Conservation (phyloP, 345 rosid species). For the Passiflora organensis region DNA sequence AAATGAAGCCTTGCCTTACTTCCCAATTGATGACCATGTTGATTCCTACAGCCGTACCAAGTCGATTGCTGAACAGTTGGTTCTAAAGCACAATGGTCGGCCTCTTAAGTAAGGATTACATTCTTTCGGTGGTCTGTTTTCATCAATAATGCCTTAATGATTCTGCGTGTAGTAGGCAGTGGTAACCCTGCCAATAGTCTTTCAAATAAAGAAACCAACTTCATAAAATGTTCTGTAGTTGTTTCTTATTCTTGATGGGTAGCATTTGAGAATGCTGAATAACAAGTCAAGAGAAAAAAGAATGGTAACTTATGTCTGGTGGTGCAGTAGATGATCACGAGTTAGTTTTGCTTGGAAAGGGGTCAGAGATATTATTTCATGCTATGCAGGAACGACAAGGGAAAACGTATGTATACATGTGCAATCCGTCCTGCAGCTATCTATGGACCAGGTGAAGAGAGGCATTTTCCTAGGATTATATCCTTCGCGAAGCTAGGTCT, state of each 20-base stretch:
- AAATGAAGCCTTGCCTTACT: conserved; percentile 68
- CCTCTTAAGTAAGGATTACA: conserved; percentile 56
- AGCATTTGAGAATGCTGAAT: too few relatives aligned
- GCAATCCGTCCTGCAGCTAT: conserved; percentile 92
- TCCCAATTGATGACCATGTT: conserved; percentile 67
- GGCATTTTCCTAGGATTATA: conserved; percentile 84
- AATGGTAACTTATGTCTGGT: too few relatives aligned
- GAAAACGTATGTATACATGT: conserved; percentile 62
- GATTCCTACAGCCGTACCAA: conserved; percentile 77
- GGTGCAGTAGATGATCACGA: too few relatives aligned
- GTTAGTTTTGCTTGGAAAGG: not conserved
- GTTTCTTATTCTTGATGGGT: too few relatives aligned
- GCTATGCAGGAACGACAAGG: conserved; percentile 44
- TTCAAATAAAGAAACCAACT: too few relatives aligned
- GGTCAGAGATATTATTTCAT: conserved; percentile 5
- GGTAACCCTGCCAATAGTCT: too few relatives aligned
- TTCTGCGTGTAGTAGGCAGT: too few relatives aligned
- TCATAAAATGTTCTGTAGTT: too few relatives aligned
- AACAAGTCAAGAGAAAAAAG: too few relatives aligned
- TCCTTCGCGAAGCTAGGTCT: conserved; percentile 66
- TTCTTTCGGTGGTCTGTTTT: not conserved
- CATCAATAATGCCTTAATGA: too few relatives aligned
- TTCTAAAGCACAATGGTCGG: conserved; percentile 65
- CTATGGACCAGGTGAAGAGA: conserved; percentile 91
- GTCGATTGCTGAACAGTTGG: conserved; percentile 77